Base-by-base conservation (phyloP, 306 rosid genomes). In the Rosa lucieae region DNA sequence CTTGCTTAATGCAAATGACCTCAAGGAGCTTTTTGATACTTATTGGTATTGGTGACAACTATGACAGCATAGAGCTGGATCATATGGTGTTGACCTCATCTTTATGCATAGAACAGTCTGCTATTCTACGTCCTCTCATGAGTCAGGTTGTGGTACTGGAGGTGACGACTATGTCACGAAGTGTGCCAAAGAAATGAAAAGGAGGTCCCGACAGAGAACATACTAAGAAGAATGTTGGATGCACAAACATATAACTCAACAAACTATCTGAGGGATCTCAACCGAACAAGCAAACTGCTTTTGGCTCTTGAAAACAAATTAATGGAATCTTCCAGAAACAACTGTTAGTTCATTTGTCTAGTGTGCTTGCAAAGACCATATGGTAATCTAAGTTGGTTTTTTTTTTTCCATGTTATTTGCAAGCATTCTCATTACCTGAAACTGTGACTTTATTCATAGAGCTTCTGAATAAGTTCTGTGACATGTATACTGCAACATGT, bases 221-320 rank as follows among this genome's bases (percentile, higher is more conserved):
- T 91, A 87, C 88, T 91, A 97, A 0, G 96, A 93, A 84, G 98
- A 93, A 88, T 93, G 12, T n/a, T 87, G 15, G 98, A 95, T 71
- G 93, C 70, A 6, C 94, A 85, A 78, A 98, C 90, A 69, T 96
- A 93, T 89, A 91, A 93, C 89, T 88, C 92, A 51, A 90, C 96
- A 20, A 93, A 85, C 81, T 86, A 85, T 86, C 81, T 93, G n/a
- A 80, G 82, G 14, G 96, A 93, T 77, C 85, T 90, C 68, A 79
- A 85, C 71, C 83, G 75, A 14, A 29, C 29, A 29, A 29, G 29
- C 29, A 29, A 1, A 29, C 1, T 29, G 29, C 29, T 29, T 29
- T 29, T 29, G 29, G 29, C 29, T 29, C 29, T 29, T 29, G 29
- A 29, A 29, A 29, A 29, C 29, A 29, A 1, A 29, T 29, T 0